Base-by-base conservation (phyloP, 163 green algal species). In the Chlorella variabilis region DNA sequence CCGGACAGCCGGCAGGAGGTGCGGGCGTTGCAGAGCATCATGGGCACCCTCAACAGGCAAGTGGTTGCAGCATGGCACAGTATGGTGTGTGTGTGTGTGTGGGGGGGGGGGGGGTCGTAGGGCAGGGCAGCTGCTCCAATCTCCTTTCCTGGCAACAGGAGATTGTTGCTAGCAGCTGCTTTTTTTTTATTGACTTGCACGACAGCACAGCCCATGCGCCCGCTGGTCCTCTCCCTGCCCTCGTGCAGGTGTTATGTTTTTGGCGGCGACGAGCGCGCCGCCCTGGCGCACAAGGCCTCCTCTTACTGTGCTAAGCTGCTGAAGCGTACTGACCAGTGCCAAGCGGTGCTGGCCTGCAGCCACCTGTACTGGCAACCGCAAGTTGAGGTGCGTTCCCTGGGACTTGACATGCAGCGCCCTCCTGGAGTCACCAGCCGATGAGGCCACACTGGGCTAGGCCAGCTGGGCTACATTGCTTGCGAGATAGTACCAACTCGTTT, bases 261-360 rank as follows among this genome's bases (percentile, higher is more conserved):
- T 45, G 74, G 75, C 18, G 36, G 73, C 2, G 96, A 98, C 49
- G 92, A 90, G 62, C 84, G 94, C 15, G 92, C 91, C n/a, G 86
- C 93, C 4, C 89, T 99, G 34, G 89, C 90, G n/a, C 92, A 97
- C 87, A 96, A 96, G 71, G 91, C 91, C 21, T 90, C 87, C 21
- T 89, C 87, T 71, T 97, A 96, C 83, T 93, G 88, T 29, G 83
- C 91, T 23, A 93, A 95, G 71, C 87, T 99, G 85, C 91, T 99
- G 51, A 93, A 93, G 54, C 95, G 94, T 34, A 73, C 88, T 6
- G 96, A 99, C 88, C 96, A 99, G 87, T 98, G 94, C 88, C 82
- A 85, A 34, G 94, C 95, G 15, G 90, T 97, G 45, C 93, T 89
- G 49, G 78, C 89, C 13, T 96, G 92, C 73, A 88, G 90, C 1